These are phyloP conservation scores for Flaveria robusta DNA, from an alignment of 129 eudicot species.

Conservation along the genomic window DNA sequence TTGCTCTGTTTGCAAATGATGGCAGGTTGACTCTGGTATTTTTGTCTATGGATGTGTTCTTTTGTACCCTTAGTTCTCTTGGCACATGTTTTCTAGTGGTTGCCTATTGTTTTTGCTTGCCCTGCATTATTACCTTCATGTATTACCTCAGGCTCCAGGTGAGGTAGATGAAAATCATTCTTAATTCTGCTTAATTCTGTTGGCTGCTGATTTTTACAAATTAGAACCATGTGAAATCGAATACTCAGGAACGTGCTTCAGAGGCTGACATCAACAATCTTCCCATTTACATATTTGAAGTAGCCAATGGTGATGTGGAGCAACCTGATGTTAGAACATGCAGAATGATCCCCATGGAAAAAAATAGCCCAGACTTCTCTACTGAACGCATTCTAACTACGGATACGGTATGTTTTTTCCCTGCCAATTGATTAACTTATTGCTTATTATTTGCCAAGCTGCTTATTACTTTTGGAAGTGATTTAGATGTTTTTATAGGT, in stretches of 20 bases:
- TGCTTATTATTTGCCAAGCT: neutral
- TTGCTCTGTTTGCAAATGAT: neutral
- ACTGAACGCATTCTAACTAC: neutral
- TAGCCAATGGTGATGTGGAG: slow-evolving; percentile 8
- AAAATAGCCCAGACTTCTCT: slow-evolving; percentile 6
- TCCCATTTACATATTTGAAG: slow-evolving; percentile 58
- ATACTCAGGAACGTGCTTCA: slow-evolving; percentile 73
- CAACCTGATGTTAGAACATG: slow-evolving; percentile 12
- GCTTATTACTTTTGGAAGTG: neutral
- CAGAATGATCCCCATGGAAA: slow-evolving; percentile 7
- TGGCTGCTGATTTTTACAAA: neutral
- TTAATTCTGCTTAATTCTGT: neutral
- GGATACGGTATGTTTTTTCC: slow-evolving; percentile 3
- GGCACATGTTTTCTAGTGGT: slow-evolving; percentile 63
- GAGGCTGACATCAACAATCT: slow-evolving; percentile 63
- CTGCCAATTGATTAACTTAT: neutral
- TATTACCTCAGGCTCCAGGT: slow-evolving; percentile 71
- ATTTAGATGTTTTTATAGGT: neutral
- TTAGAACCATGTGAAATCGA: slow-evolving; percentile 3
- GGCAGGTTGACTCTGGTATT: slow-evolving; percentile 5
- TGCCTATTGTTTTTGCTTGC: slow-evolving; percentile 82
- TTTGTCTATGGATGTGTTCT: slow-evolving; percentile 45
- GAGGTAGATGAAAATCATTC: slow-evolving; percentile 3
- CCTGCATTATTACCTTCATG: slow-evolving; percentile 78
- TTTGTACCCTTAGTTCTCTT: slow-evolving; percentile 64